Conservation (phyloP, 805 yeast species). For the Wickerhamomyces subpelliculosus region DNA sequence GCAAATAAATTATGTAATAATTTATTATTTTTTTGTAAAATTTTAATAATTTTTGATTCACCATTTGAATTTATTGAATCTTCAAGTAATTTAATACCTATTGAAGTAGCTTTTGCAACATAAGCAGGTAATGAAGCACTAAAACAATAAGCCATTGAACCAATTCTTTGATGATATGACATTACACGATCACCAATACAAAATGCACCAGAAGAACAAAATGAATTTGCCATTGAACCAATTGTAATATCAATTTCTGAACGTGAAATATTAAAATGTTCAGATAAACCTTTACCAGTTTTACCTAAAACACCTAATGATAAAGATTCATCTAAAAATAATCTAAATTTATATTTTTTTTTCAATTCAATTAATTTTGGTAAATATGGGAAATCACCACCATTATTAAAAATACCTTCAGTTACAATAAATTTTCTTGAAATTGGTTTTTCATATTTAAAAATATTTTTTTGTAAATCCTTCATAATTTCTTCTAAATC, state of each 20-base stretch:
- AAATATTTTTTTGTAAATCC: slow-evolving; percentile 28
- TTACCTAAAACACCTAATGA: slow-evolving; percentile 83
- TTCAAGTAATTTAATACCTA: slow-evolving; percentile 44
- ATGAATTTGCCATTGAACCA: slow-evolving; percentile 76
- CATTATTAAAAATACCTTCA: slow-evolving; percentile 78
- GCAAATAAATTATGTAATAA: slow-evolving; percentile 34
- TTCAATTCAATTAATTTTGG: slow-evolving; percentile 66
- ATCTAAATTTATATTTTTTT: slow-evolving; percentile 73
- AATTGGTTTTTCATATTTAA: slow-evolving; percentile 51
- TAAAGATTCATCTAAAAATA: slow-evolving; percentile 80
- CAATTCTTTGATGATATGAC: slow-evolving; percentile 88
- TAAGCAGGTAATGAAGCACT: slow-evolving; percentile 94
- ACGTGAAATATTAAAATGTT: slow-evolving; percentile 63
- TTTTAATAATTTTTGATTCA: slow-evolving; percentile 25
- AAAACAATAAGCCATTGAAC: slow-evolving; percentile 84
- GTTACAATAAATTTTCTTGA: slow-evolving; percentile 87
- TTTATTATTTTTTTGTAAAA: slow-evolving; percentile 34
- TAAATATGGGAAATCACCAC: slow-evolving; percentile 76
- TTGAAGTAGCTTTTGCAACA: slow-evolving; percentile 61
- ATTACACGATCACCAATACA: slow-evolving; percentile 81
- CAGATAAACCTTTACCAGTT: slow-evolving; percentile 81
- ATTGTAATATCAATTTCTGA: slow-evolving; percentile 68
- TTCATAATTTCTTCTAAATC: slow-evolving; percentile 66
- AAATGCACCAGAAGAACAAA: slow-evolving; percentile 89
- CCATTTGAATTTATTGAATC: slow-evolving; percentile 27